These are phyloP conservation scores for Globisporangium parvum DNA, from an alignment of 352 stramenopile genomes.

Conservation along the genomic window DNA sequence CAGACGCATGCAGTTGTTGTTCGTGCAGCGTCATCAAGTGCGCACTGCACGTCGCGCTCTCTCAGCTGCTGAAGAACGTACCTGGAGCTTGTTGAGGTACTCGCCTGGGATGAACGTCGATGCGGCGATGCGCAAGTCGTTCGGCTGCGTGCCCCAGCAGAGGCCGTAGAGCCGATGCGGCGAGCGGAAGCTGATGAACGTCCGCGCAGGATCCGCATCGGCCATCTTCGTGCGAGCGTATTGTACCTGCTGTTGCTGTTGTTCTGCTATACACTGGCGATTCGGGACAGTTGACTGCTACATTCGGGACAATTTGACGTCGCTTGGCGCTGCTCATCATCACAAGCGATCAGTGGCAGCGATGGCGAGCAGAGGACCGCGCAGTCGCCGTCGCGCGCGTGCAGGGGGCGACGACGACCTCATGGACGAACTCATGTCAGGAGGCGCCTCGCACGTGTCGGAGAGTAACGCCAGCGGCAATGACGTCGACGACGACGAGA, in stretches of 20 bases:
- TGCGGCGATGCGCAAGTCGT: slow-evolving; percentile 53
- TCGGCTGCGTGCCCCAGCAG: slow-evolving; percentile 62
- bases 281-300: not conserved
- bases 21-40: not conserved
- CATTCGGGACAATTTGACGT: not conserved
- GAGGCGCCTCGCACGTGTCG: not conserved
- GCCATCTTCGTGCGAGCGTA: not conserved
- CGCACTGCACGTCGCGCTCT: not conserved
- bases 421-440: slow-evolving; percentile 7
- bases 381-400: not conserved
- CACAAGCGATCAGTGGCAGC: not conserved
- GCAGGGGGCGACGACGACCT: slow-evolving; percentile 2
- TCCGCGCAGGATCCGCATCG: slow-evolving; percentile 15
- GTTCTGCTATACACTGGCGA: not conserved
- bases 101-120: slow-evolving; percentile 79
- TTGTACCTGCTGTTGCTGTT: not conserved
- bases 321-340: not conserved
- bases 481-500: slow-evolving; percentile 15
- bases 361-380: not conserved
- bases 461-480: not conserved
- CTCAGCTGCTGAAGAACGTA: slow-evolving; percentile 17
- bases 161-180: slow-evolving; percentile 68
- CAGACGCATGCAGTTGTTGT: not conserved
- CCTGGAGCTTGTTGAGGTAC: slow-evolving; percentile 88
- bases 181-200: slow-evolving; percentile 69